phyloP scores from a whole-genome alignment of 2,329 filamentous ascomycete species.

The Exutisphaerella laricina region DNA sequence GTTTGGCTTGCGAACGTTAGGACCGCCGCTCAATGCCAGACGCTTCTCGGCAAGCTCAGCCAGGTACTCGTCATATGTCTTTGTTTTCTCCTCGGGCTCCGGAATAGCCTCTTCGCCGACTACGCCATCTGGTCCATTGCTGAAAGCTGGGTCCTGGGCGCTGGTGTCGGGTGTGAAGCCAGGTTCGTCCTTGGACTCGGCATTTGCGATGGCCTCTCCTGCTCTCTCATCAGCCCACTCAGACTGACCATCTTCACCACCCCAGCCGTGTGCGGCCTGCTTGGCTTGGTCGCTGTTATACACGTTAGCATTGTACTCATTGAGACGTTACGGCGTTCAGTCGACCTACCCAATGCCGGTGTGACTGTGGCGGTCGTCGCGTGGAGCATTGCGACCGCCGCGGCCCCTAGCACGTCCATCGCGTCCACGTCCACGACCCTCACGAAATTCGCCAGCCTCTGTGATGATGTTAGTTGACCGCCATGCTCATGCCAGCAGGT shows the following conservation, averaged over 20 bases:
- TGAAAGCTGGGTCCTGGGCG: slow-evolving; percentile 41
- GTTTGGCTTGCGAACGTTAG: slow-evolving; percentile 82
- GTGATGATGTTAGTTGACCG: slow-evolving; percentile 7
- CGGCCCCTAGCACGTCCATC: slow-evolving; percentile 47
- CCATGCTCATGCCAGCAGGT: no score
- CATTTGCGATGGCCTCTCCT: slow-evolving; percentile 79
- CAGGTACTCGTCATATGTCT: slow-evolving; percentile 86
- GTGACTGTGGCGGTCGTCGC: slow-evolving; percentile 60
- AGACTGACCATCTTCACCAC: slow-evolving; percentile 67
- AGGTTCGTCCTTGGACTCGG: slow-evolving; percentile 27
- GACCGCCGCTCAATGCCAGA: slow-evolving; percentile 58
- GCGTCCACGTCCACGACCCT: slow-evolving; percentile 45
- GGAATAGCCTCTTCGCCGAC: slow-evolving; percentile 28
- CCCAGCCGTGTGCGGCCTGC: slow-evolving; percentile 86
- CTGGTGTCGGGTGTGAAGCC: slow-evolving; percentile 27
- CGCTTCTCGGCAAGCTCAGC: slow-evolving; percentile 73
- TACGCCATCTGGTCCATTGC: slow-evolving; percentile 39
- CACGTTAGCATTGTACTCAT: slow-evolving; percentile 23
- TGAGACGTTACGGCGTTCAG: not conserved
- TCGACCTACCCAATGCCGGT: slow-evolving; percentile 51
- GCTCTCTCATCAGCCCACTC: slow-evolving; percentile 89
- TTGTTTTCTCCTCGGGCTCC: slow-evolving; percentile 66
- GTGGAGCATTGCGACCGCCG: slow-evolving; percentile 43
- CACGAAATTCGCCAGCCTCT: slow-evolving; percentile 32
- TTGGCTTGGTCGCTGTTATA: slow-evolving; percentile 67